These are phyloP conservation scores for Diaporthe eres DNA, from an alignment of 2,329 filamentous ascomycete genomes.

Conservation along the genomic window DNA sequence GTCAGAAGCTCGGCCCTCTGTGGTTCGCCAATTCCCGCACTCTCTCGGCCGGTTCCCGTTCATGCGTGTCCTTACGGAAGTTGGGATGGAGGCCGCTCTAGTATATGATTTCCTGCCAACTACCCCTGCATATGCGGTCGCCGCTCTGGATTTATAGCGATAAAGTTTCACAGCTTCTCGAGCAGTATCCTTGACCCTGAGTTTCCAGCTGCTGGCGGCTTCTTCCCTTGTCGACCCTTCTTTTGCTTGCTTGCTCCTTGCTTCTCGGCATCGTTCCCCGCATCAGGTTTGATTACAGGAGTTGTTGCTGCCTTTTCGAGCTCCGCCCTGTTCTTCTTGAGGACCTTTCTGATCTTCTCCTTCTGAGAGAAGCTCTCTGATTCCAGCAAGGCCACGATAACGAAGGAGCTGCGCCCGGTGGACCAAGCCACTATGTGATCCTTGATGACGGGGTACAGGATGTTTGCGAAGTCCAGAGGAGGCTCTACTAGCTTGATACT, in stretches of 20 bases:
- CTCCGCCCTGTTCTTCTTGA: conserved; percentile 81
- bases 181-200: conserved; percentile 73
- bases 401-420: conserved; percentile 86
- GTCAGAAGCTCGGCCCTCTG: conserved; percentile 7
- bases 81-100: conserved; percentile 21
- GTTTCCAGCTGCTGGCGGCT: conserved; percentile 66
- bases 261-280: conserved; percentile 63
- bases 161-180: conserved; percentile 63
- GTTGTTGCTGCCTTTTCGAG: conserved; percentile 77
- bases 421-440: conserved; percentile 86
- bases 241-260: conserved; percentile 60
- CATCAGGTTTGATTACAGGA: conserved; percentile 61
- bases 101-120: conserved; percentile 31
- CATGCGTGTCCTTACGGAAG: conserved; percentile 2
- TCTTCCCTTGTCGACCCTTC: conserved; percentile 57
- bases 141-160: background rate
- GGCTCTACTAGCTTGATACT: conserved; percentile 80
- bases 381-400: conserved; percentile 86
- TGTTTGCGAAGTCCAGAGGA: conserved; percentile 82
- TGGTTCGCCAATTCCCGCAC: conserved; percentile 18
- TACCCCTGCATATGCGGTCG: conserved; percentile 19
- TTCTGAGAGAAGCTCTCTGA: conserved; percentile 77
- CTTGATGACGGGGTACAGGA: conserved; percentile 87
- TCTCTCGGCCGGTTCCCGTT: conserved; percentile 13
- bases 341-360: conserved; percentile 75